phyloP scores from a whole-genome alignment of 2,329 filamentous ascomycete species.

The Fusarium pseudograminearum region DNA sequence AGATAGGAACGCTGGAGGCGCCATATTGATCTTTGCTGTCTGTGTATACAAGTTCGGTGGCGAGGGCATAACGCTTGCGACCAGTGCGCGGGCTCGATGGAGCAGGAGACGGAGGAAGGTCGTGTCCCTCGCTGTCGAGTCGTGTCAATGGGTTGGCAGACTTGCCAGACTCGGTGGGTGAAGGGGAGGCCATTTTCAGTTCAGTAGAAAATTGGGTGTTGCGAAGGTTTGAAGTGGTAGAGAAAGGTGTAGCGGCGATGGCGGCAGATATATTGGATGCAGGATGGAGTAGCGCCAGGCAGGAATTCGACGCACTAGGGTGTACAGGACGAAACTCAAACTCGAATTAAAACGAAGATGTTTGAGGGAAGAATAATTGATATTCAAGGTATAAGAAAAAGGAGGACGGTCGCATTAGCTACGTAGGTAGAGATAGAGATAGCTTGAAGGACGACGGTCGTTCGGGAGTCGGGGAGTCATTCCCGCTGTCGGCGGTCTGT shows the following conservation, averaged over 20 bases:
- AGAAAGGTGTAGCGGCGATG: constrained; percentile 1
- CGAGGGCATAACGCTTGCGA: constrained; percentile 86
- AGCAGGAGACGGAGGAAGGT: constrained; percentile 90
- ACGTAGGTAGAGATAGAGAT: constrained; percentile 5
- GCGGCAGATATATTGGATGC: constrained; percentile 7
- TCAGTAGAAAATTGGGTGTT: not conserved
- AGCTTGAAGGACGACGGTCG: constrained; percentile 19
- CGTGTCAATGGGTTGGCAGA: constrained; percentile 62
- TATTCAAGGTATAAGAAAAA: constrained; percentile 13
- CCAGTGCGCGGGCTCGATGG: constrained; percentile 90
- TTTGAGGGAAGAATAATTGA: constrained; percentile 22
- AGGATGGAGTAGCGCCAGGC: constrained; percentile 7
- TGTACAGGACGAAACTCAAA: constrained; percentile 2
- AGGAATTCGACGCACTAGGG: not conserved
- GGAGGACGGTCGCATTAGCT: constrained; percentile 30
- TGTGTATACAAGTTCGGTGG: constrained; percentile 96
- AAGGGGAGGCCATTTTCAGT: constrained; percentile 41
- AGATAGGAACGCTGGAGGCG: constrained; percentile 94
- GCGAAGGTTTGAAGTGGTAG: constrained; percentile 1
- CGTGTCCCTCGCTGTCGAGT: constrained; percentile 84
- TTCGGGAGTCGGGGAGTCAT: constrained; percentile 48
- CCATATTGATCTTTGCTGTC: constrained; percentile 98
- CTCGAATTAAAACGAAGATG: constrained; percentile 8
- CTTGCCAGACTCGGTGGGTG: constrained; percentile 49
- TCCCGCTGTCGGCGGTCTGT: constrained; percentile 47